These are phyloP conservation scores for Scheffersomyces parashehatae DNA, from an alignment of 1,139 yeast species.

Conservation along the genomic window DNA sequence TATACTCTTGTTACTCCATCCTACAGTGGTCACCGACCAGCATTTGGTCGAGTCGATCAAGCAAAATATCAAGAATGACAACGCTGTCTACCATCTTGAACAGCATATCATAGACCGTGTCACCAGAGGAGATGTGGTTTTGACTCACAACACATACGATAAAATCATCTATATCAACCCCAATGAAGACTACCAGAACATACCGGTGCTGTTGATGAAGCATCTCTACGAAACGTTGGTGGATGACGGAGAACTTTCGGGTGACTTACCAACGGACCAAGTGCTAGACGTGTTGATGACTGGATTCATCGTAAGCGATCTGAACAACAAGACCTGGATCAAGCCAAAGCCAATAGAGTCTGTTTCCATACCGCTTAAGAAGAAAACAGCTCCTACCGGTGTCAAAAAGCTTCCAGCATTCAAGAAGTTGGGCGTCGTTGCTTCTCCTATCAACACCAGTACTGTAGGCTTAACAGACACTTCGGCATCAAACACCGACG, in stretches of 20 bases:
- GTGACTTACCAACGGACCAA: slow-evolving; percentile 53
- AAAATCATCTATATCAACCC: slow-evolving; percentile 63
- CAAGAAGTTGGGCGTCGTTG: slow-evolving; percentile 12
- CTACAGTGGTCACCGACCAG: slow-evolving; percentile 69
- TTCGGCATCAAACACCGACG: slow-evolving; percentile 38
- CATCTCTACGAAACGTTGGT: slow-evolving; percentile 42
- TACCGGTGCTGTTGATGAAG: slow-evolving; percentile 47
- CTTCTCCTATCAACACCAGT: slow-evolving; percentile 6
- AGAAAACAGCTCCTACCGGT: slow-evolving; percentile 13
- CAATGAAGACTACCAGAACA: slow-evolving; percentile 37
- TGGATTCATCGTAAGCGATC: slow-evolving; percentile 54
- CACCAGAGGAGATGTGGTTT: slow-evolving; percentile 53
- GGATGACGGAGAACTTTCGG: slow-evolving; percentile 52
- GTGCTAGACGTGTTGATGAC: slow-evolving; percentile 60
- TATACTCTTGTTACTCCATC: slow-evolving; percentile 63
- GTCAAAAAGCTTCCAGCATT: slow-evolving; percentile 11
- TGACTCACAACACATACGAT: slow-evolving; percentile 46
- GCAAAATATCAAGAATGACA: slow-evolving; percentile 22
- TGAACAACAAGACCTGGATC: slow-evolving; percentile 34
- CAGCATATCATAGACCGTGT: slow-evolving; percentile 76
- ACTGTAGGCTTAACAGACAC: slow-evolving; percentile 44
- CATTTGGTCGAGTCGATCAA: slow-evolving; percentile 44
- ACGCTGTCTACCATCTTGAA: slow-evolving; percentile 24
- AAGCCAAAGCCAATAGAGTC: slow-evolving; percentile 41
- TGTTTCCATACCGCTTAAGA: slow-evolving; percentile 29